Percentiles rank a stretch among this genome's conserved stretches.
Evolutionary conservation across 305 asterid species (phyloP).

Genomic region (Euphrasia arctica): DNA sequence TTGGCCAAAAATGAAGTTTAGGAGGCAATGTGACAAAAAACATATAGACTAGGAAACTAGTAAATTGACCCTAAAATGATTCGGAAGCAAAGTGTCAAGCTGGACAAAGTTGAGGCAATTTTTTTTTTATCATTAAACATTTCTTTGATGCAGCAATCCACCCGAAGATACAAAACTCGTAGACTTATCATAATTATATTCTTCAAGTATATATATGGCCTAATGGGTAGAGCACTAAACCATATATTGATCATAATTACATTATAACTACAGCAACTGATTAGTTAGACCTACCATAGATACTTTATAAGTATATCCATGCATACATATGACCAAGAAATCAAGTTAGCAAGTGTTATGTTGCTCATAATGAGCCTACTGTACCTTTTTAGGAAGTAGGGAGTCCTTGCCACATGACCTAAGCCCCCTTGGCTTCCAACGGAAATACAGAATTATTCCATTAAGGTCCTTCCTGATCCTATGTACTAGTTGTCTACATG

Average conservation of each 20-base stretch:
- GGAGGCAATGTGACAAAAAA: neutral
- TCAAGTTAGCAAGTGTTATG: slow-evolving; percentile 5
- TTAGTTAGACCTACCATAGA: slow-evolving; percentile 1
- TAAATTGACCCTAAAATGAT: neutral
- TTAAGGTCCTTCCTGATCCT: neutral
- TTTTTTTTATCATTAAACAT: neutral
- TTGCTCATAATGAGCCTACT: neutral
- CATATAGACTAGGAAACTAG: no score
- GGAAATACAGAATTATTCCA: neutral
- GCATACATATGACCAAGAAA: neutral
- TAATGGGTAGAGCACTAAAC: neutral
- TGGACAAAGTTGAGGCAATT: neutral
- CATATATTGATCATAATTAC: neutral
- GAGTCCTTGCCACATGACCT: neutral
- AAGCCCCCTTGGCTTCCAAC: neutral
- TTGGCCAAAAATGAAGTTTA: no score
- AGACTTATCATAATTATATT: neutral
- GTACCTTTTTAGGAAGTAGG: neutral
- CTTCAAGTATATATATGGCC: neutral
- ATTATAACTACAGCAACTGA: neutral
- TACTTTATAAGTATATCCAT: neutral
- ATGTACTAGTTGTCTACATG: neutral
- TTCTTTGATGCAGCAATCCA: neutral
- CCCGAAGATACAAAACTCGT: neutral
- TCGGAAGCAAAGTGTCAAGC: neutral